Evolutionary conservation across 2,329 filamentous ascomycete genomes (phyloP), one percentile per base, ranked within the genome.

Genomic region (Colletotrichum caudatum): DNA sequence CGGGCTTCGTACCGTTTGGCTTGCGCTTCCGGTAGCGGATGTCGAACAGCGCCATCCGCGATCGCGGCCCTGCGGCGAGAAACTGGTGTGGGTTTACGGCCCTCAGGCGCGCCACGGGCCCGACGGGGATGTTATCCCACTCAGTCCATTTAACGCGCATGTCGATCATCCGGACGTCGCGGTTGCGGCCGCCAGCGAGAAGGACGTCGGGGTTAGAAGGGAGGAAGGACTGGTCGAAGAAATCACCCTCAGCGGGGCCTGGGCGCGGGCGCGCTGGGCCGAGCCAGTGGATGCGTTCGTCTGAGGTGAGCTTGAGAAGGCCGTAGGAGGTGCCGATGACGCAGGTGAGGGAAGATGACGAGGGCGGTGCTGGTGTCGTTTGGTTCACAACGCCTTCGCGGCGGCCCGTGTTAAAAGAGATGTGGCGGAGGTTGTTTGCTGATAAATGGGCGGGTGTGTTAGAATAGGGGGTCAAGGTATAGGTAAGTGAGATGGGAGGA

Each of bases 21-120:
- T 12, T 59, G 23, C n/a, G 4, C 46, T 57, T 39, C 23, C 70
- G 63, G 74, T 83, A 88, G 1, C 90, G 87, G 41, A 87, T 72
- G 73, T 92, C 90, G 75, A 90, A 91, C 6, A 90, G 78, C 1
- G 82, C 81, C 80, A 91, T 86, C 64, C 76, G 81, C 76, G 82
- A 83, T 41, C 79, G 75, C 2, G 89, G 78, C 1, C 89, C 88
- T 0, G 87, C 84, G 4, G 86, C 85, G 2, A 91, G 79, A 26
- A 90, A 79, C 56, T 86, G 84, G 74, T 88, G 79, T 9, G 79
- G 78, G 60, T 84, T 83, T 2, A 90, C 75, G 64, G 85, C 83
- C 44, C 82, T 82, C 41, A 91, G 77, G 69, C 89, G 86, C 0
- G 87, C 82, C 59, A 88, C 82, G 26, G 84, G 75, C 62, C 82